These are phyloP conservation scores for Metschnikowia cerradonensis DNA, from an alignment of 805 yeast genomes.

Conservation along the genomic window DNA sequence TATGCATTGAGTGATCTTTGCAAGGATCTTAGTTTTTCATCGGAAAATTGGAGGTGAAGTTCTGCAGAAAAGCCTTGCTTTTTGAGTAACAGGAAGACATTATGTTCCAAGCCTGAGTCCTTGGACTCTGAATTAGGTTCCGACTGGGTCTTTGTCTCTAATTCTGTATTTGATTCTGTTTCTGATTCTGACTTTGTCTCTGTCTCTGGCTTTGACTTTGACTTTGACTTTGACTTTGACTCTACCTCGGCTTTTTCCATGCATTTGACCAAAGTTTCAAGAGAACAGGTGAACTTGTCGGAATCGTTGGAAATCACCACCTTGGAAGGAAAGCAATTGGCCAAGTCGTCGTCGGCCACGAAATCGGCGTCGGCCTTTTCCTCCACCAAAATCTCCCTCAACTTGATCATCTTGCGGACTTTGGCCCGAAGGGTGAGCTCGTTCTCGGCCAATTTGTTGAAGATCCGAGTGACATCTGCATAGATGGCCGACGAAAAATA, in stretches of 20 bases:
- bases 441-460: conserved; percentile 28
- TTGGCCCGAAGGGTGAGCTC: conserved; percentile 44
- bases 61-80: conserved; percentile 25
- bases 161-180: too few relatives aligned
- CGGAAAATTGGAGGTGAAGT: conserved; percentile 46
- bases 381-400: conserved; percentile 32
- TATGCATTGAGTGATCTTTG: conserved; percentile 35
- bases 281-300: conserved; percentile 17
- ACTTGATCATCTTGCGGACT: conserved; percentile 25
- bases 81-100: neutral
- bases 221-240: too few relatives aligned
- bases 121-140: too few relatives aligned
- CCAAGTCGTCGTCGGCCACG: conserved; percentile 52
- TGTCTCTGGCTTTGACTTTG: too few relatives aligned
- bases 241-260: neutral
- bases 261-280: conserved; percentile 19
- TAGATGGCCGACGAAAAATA: conserved; percentile 36
- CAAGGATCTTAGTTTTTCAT: conserved; percentile 45
- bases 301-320: conserved; percentile 35
- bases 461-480: conserved; percentile 28
- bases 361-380: conserved; percentile 34
- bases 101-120: too few relatives aligned
- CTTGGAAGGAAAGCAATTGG: conserved; percentile 52
- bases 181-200: too few relatives aligned
- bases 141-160: too few relatives aligned